Percentiles rank a stretch among this genome's conserved stretches.
phyloP scores from a whole-genome alignment of 768 basidiomycete species.

The Russula virescens region DNA sequence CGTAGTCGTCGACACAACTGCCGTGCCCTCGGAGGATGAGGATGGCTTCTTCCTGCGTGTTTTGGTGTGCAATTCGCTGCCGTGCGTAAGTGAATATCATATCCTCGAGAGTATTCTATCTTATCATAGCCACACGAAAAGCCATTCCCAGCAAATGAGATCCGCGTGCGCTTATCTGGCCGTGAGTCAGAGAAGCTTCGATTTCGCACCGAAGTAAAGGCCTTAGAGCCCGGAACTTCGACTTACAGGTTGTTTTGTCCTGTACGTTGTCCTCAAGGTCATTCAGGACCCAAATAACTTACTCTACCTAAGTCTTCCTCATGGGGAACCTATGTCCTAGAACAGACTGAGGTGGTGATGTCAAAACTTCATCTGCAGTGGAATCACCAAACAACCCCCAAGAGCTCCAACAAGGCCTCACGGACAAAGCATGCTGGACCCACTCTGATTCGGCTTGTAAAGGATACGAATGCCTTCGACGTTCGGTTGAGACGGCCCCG shows the following conservation, averaged over 20 bases:
- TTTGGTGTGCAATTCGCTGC: slow-evolving; percentile 57
- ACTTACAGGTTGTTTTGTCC: slow-evolving; percentile 59
- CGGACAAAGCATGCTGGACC: slow-evolving; percentile 30
- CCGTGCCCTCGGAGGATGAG: slow-evolving; percentile 47
- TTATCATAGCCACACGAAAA: slow-evolving; percentile 37
- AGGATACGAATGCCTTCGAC: slow-evolving; percentile 57
- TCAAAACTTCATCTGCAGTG: slow-evolving; percentile 64
- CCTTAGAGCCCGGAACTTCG: slow-evolving; percentile 55
- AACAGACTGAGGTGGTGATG: slow-evolving; percentile 60
- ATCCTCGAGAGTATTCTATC: neutral
- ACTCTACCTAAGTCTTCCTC: slow-evolving; percentile 38
- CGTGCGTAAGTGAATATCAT: slow-evolving; percentile 55
- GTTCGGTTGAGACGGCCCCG: slow-evolving; percentile 56
- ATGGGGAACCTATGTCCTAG: slow-evolving; percentile 61
- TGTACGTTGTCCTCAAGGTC: slow-evolving; percentile 41
- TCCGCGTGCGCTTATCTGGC: slow-evolving; percentile 56
- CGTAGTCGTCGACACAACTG: slow-evolving; percentile 38
- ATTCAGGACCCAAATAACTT: neutral
- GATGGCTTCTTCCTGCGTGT: slow-evolving; percentile 64
- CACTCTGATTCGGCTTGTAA: slow-evolving; percentile 54
- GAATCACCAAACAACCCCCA: slow-evolving; percentile 40
- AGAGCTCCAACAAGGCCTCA: slow-evolving; percentile 22
- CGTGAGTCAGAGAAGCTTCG: slow-evolving; percentile 56
- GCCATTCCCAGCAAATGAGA: slow-evolving; percentile 50
- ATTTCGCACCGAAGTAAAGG: slow-evolving; percentile 41